Evolutionary conservation across 2,329 filamentous ascomycete species (phyloP).

Genomic region (Aspergillus clavatus): DNA sequence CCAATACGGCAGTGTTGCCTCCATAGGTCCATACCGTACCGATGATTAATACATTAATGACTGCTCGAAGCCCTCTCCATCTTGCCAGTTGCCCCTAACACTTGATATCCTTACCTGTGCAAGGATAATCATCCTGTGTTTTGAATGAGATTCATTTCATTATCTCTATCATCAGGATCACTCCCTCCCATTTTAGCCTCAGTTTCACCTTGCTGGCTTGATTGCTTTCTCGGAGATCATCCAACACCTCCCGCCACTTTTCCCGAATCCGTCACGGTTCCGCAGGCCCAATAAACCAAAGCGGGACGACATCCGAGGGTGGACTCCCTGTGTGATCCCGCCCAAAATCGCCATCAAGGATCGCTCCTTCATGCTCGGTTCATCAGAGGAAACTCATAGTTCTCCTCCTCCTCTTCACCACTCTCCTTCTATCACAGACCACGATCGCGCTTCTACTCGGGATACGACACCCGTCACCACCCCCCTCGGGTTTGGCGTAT

Average conservation of each 20-base stretch:
- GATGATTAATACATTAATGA: not conserved
- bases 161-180: not conserved
- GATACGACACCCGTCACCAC: constrained; percentile 46
- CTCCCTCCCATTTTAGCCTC: not conserved
- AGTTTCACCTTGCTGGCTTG: constrained; percentile 1
- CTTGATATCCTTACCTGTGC: not conserved
- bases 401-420: constrained; percentile 49
- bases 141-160: not conserved
- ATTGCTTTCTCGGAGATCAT: not conserved
- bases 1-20: no score
- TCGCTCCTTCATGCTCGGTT: constrained; percentile 49
- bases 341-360: constrained; percentile 30
- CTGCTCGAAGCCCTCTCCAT: no score
- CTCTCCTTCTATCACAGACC: constrained; percentile 47
- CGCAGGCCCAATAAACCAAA: constrained; percentile 22
- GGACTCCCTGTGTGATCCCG: constrained; percentile 27
- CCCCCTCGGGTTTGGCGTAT: constrained; percentile 45
- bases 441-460: constrained; percentile 47
- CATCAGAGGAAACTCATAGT: constrained; percentile 35
- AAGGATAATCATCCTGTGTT: no score
- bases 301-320: constrained; percentile 37
- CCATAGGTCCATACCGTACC: no score
- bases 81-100: no score
- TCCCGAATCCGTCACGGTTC: constrained; percentile 28
- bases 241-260: constrained; percentile 24